These are phyloP conservation scores for Flaveria floridana DNA, from an alignment of 140 eudicot genomes.

Conservation along the genomic window DNA sequence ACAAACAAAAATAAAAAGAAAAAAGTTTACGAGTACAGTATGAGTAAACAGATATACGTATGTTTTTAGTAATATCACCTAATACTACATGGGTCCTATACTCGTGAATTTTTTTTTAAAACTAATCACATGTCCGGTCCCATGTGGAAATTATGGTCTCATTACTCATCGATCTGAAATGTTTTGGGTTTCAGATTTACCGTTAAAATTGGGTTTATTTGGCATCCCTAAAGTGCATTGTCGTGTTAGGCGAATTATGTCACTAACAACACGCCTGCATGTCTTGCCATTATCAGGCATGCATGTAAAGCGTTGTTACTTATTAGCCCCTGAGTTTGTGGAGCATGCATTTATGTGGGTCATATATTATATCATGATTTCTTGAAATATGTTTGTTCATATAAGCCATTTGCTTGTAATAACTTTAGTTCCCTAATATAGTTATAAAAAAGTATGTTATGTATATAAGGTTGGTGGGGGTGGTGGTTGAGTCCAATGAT, in stretches of 20 bases:
- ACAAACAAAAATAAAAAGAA: too few species aligned
- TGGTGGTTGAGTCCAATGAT: too few species aligned
- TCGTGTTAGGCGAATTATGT: slow-evolving; percentile 15
- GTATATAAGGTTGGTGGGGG: neutral
- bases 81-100: too few species aligned
- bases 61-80: too few species aligned
- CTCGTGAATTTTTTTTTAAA: too few species aligned
- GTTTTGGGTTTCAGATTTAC: too few species aligned
- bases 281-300: slow-evolving; percentile 54
- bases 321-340: slow-evolving; percentile 23
- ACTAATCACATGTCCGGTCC: too few species aligned
- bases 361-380: neutral
- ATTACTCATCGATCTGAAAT: too few species aligned
- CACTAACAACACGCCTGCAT: slow-evolving; percentile 33
- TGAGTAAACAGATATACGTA: too few species aligned
- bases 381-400: neutral
- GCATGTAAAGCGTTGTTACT: slow-evolving; percentile 27
- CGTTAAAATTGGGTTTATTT: too few species aligned
- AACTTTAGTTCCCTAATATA: neutral
- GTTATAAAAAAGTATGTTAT: neutral
- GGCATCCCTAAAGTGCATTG: neutral
- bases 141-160: too few species aligned
- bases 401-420: neutral
- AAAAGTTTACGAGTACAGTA: too few species aligned
- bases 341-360: slow-evolving; percentile 32